Base-by-base conservation (phyloP, 345 rosid genomes). In the Hibiscus tridactylites region DNA sequence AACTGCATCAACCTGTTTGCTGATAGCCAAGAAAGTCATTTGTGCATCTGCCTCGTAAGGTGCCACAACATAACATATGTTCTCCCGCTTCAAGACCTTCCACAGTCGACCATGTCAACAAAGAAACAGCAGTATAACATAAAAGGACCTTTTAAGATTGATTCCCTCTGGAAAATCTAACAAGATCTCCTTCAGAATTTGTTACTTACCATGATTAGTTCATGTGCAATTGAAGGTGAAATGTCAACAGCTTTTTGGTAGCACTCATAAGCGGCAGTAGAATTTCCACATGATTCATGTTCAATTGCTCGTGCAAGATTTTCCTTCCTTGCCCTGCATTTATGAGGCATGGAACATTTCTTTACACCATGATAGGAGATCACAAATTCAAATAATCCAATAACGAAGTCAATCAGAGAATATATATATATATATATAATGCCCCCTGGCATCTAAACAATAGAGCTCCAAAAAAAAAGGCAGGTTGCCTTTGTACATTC, bases 41-140 rank as follows among this genome's bases (percentile, higher is more conserved):
- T 95, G 97, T 28, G 99, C 97, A 90, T 95, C 98, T 17, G 99
- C 98, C 80, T 95, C 99, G 9, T 90, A 95, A 26, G 99, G 99
- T 70, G 98, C 99, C 70, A 95, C 99, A 61, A 90, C 80, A 74
- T 82, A 90, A 56, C 83, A 79, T 29, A 92, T 79, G 16, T 82
- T 86, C 83, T 95, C 94, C 81, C 73, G 85, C 82, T 83, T 89
- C 80, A 92, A 80, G 79, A 90, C 90, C 97, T 95, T 80, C 77
- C 73, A 72, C 44, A 69, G 49, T 73, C 80, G 78, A 70, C 62
- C 73, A 76, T 71, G 76, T 71, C 72, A 81, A 63, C 71, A 60
- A 35, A 66, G 39, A 65, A 62, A 68, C 26, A 53, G 67, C 26
- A 73, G 42, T 56, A 53, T 60, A 37, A 35, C 24, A 42, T 26